Conservation (phyloP, 768 basidiomycete genomes). For the Clavulina sp. region DNA sequence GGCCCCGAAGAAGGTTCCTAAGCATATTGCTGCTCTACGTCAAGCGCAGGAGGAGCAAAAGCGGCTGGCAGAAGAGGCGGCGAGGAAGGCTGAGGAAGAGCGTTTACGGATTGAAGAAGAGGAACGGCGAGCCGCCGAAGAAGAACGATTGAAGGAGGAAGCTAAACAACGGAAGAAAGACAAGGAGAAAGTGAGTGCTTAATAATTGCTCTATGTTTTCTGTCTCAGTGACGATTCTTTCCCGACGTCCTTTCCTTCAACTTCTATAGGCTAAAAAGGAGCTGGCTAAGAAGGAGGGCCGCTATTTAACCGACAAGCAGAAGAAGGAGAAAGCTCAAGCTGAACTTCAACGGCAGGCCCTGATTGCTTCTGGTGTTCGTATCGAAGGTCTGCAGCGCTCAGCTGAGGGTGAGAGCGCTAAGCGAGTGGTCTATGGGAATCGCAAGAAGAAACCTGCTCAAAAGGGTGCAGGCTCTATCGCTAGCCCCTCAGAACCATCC, state of each 20-base stretch:
- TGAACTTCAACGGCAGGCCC: conserved; percentile 77
- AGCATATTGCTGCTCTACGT: conserved; percentile 63
- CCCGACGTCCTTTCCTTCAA: neutral
- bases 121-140: conserved; percentile 60
- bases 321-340: conserved; percentile 84
- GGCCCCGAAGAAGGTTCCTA: conserved; percentile 31
- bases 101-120: conserved; percentile 74
- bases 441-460: conserved; percentile 49
- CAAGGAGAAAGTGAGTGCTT: conserved; percentile 43
- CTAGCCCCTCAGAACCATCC: neutral
- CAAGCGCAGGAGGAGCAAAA: conserved; percentile 90
- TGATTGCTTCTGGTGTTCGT: conserved; percentile 74
- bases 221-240: neutral
- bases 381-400: conserved; percentile 74
- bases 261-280: conserved; percentile 69
- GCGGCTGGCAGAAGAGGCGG: conserved; percentile 70
- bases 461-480: conserved; percentile 1
- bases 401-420: conserved; percentile 26
- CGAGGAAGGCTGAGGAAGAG: conserved; percentile 56
- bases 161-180: conserved; percentile 38
- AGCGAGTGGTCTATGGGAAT: conserved; percentile 68
- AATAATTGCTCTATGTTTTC: neutral
- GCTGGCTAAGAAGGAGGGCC: conserved; percentile 82
- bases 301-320: conserved; percentile 91
- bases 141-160: conserved; percentile 58